Percentiles rank a stretch among this genome's conserved stretches.
Conservation (phyloP, 2,329 filamentous ascomycete genomes). For the Laburnicola sp. region DNA sequence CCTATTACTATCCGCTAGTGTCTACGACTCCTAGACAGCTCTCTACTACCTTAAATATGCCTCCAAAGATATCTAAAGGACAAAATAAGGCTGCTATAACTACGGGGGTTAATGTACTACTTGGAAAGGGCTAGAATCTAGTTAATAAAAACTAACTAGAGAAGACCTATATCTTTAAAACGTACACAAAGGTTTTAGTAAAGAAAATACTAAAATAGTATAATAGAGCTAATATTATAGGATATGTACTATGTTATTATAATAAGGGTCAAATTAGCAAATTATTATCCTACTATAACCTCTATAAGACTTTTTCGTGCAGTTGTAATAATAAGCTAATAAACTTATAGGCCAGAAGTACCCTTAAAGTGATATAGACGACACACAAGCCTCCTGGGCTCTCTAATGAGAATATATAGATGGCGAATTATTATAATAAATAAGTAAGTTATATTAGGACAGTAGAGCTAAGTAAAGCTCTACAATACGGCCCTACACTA, state of each 20-base stretch:
- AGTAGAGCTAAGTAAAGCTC: conserved; percentile 14
- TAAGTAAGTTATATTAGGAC: conserved; percentile 21
- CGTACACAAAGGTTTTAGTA: conserved; percentile 18
- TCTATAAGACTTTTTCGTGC: conserved; percentile 4
- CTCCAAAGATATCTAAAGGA: conserved; percentile 6
- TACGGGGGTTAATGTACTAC: conserved; percentile 7
- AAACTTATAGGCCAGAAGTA: conserved; percentile 15
- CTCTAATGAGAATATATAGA: conserved; percentile 21
- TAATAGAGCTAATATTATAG: conserved; percentile 7
- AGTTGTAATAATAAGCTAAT: not conserved
- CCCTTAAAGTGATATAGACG: conserved; percentile 22
- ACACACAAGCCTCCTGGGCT: conserved; percentile 25
- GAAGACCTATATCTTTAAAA: conserved; percentile 18
- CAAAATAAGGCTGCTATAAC: conserved; percentile 11
- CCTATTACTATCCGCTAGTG: not conserved
- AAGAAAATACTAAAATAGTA: not conserved
- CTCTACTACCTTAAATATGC: conserved; percentile 8
- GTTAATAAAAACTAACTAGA: conserved; percentile 7
- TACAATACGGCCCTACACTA: conserved; percentile 1
- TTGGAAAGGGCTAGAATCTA: conserved; percentile 10
- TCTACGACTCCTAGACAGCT: not conserved
- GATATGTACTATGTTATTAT: conserved; percentile 1
- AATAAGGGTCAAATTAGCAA: not conserved
- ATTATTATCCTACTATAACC: conserved; percentile 12
- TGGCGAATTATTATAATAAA: conserved; percentile 25